Base-by-base conservation (phyloP, 1,284 basidiomycete species). In the Coniophora puteana region DNA sequence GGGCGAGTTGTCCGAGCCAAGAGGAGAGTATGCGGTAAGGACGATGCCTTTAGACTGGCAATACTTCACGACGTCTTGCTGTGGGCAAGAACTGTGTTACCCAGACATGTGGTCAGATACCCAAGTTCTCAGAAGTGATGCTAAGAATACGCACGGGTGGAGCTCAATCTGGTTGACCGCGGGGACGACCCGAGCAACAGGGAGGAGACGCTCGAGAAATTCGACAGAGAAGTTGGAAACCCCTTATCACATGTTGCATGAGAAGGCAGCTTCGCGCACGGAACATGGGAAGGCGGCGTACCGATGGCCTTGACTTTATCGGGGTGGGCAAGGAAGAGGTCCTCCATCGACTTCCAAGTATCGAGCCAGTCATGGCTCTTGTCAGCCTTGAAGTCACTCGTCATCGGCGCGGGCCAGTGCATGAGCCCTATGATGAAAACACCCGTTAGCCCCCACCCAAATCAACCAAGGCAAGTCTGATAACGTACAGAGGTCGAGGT, bases 141-240 rank as follows among this genome's bases (percentile, higher is more conserved):
- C 23, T 38, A 23, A 22, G 21, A 26, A 38, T n/a, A 39, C 55
- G 40, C 38, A 83, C 66, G 86, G 83, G 61, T 90, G 87, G 26
- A 85, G 71, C 64, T 89, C 88, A 44, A 87, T 71, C 63, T 91
- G 89, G 62, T 90, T 89, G 24, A 84, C 82, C 2, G 85, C 88
- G n/a, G 89, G 89, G 20, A 83, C 64, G 43, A 88, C 69, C 24
- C 74, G 77, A 39, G 78, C 74, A 27, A 71, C 68, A 46, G 70
- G 69, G 27, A 89, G 66, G 25, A 87, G 68, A 25, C 74, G 67
- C 46, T 77, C 66, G 30, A 88, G 63, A 61, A 68, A 84, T 43
- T 74, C 60, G 38, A 80, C 67, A 16, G 78, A 83, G 53, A 85
- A 76, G 66, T 87, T 88, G 42, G 81, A 85, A 35, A 88, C 78